phyloP scores from a whole-genome alignment of 352 stramenopile genomes.

The Globisporangium emineosum region DNA sequence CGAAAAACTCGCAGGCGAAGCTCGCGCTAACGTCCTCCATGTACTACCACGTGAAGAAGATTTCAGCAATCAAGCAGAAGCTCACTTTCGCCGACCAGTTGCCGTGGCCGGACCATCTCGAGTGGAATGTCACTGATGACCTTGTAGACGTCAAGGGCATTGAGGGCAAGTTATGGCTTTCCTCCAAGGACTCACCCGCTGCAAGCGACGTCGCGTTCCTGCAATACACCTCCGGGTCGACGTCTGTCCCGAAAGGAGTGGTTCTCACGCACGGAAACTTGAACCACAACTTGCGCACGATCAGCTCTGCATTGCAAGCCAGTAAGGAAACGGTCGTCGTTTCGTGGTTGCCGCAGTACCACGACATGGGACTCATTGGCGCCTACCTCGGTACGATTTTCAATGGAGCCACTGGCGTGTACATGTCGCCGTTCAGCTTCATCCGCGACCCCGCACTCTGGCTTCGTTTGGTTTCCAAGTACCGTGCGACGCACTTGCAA shows the following conservation, averaged over 20 bases:
- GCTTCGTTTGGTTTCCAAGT: slow-evolving; percentile 89
- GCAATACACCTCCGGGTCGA: slow-evolving; percentile 99
- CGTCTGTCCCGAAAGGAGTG: slow-evolving; percentile 97
- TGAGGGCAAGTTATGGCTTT: slow-evolving; percentile 42
- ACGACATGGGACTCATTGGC: slow-evolving; percentile 99
- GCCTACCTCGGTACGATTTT: slow-evolving; percentile 84
- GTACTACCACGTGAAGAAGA: slow-evolving; percentile 95
- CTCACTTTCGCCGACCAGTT: slow-evolving; percentile 56
- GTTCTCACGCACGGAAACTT: slow-evolving; percentile 97
- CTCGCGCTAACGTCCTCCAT: slow-evolving; percentile 91
- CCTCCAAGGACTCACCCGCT: slow-evolving; percentile 28
- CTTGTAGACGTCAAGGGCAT: slow-evolving; percentile 48
- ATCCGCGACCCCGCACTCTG: slow-evolving; percentile 95
- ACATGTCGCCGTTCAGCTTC: slow-evolving; percentile 98
- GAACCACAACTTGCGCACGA: slow-evolving; percentile 95
- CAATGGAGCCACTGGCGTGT: slow-evolving; percentile 91
- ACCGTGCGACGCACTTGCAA: slow-evolving; percentile 95
- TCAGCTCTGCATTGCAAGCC: slow-evolving; percentile 92
- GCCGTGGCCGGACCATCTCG: slow-evolving; percentile 85
- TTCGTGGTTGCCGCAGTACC: slow-evolving; percentile 99
- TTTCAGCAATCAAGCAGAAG: slow-evolving; percentile 82
- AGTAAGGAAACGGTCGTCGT: slow-evolving; percentile 92
- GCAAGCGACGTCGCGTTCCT: slow-evolving; percentile 92
- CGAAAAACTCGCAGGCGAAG: slow-evolving; percentile 87
- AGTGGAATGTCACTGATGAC: slow-evolving; percentile 87